Evolutionary conservation across 129 eudicot genomes (phyloP).

Genomic region (Saposhnikovia divaricata): DNA sequence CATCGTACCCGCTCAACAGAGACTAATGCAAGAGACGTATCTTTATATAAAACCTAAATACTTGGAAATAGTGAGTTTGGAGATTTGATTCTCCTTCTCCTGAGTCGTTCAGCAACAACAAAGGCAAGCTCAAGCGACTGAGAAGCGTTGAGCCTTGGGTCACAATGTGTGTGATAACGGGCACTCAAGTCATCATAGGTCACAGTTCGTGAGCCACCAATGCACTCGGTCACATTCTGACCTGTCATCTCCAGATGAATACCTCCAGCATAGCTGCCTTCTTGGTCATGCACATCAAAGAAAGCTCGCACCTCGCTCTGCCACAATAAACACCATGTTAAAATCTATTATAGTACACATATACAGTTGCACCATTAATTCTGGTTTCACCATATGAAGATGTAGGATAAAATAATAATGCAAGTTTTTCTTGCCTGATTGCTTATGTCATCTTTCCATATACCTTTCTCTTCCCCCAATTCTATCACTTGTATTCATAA

Average conservation of each 20-base stretch:
- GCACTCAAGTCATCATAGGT: not conserved
- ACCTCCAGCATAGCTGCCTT: slow-evolving; percentile 6
- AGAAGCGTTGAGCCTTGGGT: not conserved
- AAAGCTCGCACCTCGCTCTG: slow-evolving; percentile 1
- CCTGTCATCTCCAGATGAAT: slow-evolving; percentile 2
- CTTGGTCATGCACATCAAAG: slow-evolving; percentile 6
- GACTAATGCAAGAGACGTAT: not conserved
- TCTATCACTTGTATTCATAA: not conserved
- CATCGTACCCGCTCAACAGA: not conserved
- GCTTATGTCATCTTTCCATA: not conserved
- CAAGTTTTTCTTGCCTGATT: not conserved
- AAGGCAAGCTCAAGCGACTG: not conserved
- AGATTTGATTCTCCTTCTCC: slow-evolving; percentile 6
- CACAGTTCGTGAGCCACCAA: slow-evolving; percentile 2
- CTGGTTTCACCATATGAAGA: not conserved
- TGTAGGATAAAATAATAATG: not conserved
- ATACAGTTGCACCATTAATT: not conserved
- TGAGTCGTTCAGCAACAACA: not conserved
- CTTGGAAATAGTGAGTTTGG: not conserved
- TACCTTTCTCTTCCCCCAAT: not conserved
- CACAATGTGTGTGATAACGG: slow-evolving; percentile 3
- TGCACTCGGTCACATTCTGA: slow-evolving; percentile 7
- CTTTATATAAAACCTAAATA: not conserved
- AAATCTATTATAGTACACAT: not conserved
- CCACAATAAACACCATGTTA: not conserved